Base-by-base conservation (phyloP, 176 grass and related monocot genomes). In the maize (Zea mays) region DNA sequence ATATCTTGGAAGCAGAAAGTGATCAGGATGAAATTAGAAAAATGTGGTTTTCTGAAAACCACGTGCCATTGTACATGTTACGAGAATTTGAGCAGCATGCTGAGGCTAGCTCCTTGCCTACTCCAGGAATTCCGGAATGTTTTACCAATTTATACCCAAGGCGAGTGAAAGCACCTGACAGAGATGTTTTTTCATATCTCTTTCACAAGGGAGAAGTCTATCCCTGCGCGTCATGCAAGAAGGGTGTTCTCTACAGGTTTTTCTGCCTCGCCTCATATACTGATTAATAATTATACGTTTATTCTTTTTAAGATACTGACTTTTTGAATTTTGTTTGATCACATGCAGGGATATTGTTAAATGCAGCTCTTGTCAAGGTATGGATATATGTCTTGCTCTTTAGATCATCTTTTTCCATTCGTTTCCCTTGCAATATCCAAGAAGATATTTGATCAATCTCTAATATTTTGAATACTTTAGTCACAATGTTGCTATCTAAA, bases 311-410 rank as follows among this genome's bases (percentile, higher is more conserved):
- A 70, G 69, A 73, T 66, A 15, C 36, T 71, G 79, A 87, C 72
- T 79, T 80, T 80, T 59, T 79, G 36, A 56, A 60, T 21, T 84
- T 82, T 83, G 64, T n/a, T 67, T 80, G 47, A 81, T 88, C 59
- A 47, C 33, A 74, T 86, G 67, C 82, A 98, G 95, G 85, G 87
- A 92, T 81, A 78, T 85, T 35, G 62, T 90, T 38, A 88, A 79
- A 85, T 98, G 95, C 75, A 84, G 34, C 67, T 82, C 87, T 81
- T 98, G 95, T 87, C 80, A 94, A 98, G 95, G 95, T 98, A 86
- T 76, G 82, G n/a, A 42, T 71, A 61, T 33, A 47, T 68, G 11
- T 35, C 65, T 76, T 64, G 20, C 78, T 43, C 60, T 81, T 21
- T 56, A 52, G 20, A 34, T 70, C 39, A 8, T 64, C 54, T 85